Base-by-base conservation (phyloP, 78 protist species). In the Pigoraptor vietnamica region DNA sequence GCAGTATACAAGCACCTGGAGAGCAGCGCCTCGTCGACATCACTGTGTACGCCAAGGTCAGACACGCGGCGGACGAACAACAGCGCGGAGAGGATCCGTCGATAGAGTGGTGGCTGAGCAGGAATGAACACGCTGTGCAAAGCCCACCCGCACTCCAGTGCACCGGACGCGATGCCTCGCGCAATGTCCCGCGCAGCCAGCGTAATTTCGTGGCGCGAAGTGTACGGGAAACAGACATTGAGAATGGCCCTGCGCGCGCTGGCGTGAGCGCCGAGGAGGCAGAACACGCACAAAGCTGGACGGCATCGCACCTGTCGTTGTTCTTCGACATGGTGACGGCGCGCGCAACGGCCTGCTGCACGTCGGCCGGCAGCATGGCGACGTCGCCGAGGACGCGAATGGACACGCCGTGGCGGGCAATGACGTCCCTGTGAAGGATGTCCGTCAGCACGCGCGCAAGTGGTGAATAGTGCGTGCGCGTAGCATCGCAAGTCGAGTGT, bases 221-320 rank as follows among this genome's bases (percentile, higher is more conserved):
- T 95, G 93, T 97, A 97, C n/a, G 96, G 67, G 87, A 97, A 92
- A 89, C 96, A 92, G 2, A 97, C 86, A 86, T 95, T 96, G 40
- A 97, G 90, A 25, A 93, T 90, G 39, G 86, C 40, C 0, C 87
- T 91, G 84, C 34, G 36, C 0, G 25, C 0, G 24, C 0, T 81
- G 0, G 86, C 23, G 32, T 79, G 83, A 10, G n/a, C n/a, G n/a
- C n/a, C n/a, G n/a, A n/a, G n/a, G 67, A 6, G 14, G 67, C 67
- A 48, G 6, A 48, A 23, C 23, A 35, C 32, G 0, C 48, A 37
- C 24, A 37, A 56, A 67, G 2, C 0, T 9, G 19, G 0, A 48
- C 67, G 14, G 6, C 14, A 81, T 9, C 88, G 37, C 81, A 81
- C 67, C 55, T 29, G 0, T 6, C 23, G 86, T 90, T 9, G 34